phyloP scores from a whole-genome alignment of 345 rosid species.

The Raphanus sativus region DNA sequence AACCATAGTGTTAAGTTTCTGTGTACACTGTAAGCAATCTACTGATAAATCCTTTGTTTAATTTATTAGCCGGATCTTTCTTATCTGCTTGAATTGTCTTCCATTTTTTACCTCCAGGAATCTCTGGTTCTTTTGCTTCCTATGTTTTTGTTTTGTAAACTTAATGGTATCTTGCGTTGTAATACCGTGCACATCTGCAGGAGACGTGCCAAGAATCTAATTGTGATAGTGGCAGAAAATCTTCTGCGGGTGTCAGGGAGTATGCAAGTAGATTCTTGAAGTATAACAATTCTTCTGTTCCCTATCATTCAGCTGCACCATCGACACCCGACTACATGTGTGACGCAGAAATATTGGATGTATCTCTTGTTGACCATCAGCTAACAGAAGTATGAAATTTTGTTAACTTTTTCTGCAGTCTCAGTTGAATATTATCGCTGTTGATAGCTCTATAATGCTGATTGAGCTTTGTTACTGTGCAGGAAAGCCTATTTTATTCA shows the following conservation, averaged over 20 bases:
- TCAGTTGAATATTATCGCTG: slow-evolving; percentile 13
- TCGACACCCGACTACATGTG: slow-evolving; percentile 56
- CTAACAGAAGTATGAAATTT: slow-evolving; percentile 73
- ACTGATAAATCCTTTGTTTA: slow-evolving; percentile 1
- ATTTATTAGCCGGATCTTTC: background rate
- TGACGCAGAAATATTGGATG: slow-evolving; percentile 54
- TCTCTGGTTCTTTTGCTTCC: slow-evolving; percentile 17
- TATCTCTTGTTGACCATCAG: slow-evolving; percentile 67
- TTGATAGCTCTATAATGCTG: slow-evolving; percentile 14
- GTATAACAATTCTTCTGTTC: slow-evolving; percentile 48
- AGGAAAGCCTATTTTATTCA: slow-evolving; percentile 94
- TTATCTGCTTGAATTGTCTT: slow-evolving; percentile 7
- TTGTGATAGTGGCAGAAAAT: slow-evolving; percentile 41
- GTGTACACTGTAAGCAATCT: background rate
- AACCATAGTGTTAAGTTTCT: slow-evolving; percentile 20
- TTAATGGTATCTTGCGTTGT: slow-evolving; percentile 13
- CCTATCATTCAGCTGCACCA: slow-evolving; percentile 62
- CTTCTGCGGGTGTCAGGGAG: slow-evolving; percentile 48
- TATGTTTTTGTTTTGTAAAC: slow-evolving; percentile 6
- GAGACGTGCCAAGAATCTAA: slow-evolving; percentile 46
- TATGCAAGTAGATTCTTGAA: slow-evolving; percentile 87
- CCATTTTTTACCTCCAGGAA: background rate
- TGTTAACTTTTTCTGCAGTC: background rate
- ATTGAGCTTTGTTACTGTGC: slow-evolving; percentile 38
- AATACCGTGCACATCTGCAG: slow-evolving; percentile 44